Percentiles rank a stretch among this genome's conserved stretches.
Evolutionary conservation across 768 basidiomycete genomes (phyloP).

Genomic region (Kwoniella bestiolae): DNA sequence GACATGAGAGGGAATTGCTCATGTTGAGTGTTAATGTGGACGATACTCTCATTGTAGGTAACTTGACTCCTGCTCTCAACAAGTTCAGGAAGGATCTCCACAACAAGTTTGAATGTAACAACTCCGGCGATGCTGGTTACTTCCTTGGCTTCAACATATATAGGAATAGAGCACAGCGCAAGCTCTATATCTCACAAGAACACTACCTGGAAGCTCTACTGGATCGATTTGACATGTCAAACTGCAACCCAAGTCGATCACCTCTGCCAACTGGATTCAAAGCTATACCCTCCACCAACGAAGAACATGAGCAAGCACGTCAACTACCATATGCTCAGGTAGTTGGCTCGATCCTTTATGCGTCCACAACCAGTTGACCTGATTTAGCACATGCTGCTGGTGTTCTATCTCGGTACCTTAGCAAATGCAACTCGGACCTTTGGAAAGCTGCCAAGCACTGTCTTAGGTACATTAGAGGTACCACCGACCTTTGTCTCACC

Average conservation of each 20-base stretch:
- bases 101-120: slow-evolving; percentile 13
- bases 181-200: slow-evolving; percentile 24
- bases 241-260: neutral
- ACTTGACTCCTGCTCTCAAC: slow-evolving; percentile 9
- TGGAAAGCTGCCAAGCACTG: slow-evolving; percentile 29
- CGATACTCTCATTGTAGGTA: slow-evolving; percentile 24
- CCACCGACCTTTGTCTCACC: slow-evolving; percentile 18
- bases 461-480: slow-evolving; percentile 38
- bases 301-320: slow-evolving; percentile 9
- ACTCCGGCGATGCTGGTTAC: slow-evolving; percentile 16
- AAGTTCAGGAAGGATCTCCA: slow-evolving; percentile 16
- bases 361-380: slow-evolving; percentile 14
- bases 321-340: slow-evolving; percentile 16
- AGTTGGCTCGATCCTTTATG: slow-evolving; percentile 22
- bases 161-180: slow-evolving; percentile 9
- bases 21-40: slow-evolving; percentile 30
- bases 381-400: slow-evolving; percentile 11
- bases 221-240: slow-evolving; percentile 11
- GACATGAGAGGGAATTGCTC: slow-evolving; percentile 4
- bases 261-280: slow-evolving; percentile 7
- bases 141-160: slow-evolving; percentile 54
- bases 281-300: neutral
- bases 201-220: slow-evolving; percentile 10
- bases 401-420: slow-evolving; percentile 15
- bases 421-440: slow-evolving; percentile 26